Evolutionary conservation across 2,329 filamentous ascomycete species (phyloP), one percentile per base, ranked within the genome.

Genomic region (Chrysoporthe puriensis): DNA sequence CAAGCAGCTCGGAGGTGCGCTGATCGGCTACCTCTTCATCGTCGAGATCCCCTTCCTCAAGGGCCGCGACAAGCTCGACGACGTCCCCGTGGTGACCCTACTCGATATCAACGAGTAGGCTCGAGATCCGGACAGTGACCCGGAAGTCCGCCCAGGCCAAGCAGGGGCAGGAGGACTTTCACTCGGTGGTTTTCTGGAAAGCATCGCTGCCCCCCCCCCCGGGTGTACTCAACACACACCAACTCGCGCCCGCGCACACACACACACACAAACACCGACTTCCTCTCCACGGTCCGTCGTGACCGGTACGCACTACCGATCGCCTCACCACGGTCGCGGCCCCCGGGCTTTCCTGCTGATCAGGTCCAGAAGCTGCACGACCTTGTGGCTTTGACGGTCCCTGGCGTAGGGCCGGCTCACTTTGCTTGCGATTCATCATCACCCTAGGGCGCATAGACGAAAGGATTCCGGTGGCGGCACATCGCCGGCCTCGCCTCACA

Each of bases 31-130:
- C 81, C 83, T 97, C 71, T 99, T 99, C 84, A 92, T 99, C 75
- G 91, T 98, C 78, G 95, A 98, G 81, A 91, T 99, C 72, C 91
- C 94, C 74, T 95, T 96, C 81, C 88, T 99, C 73, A 93, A 97
- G 78, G 96, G 96, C 73, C 89, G 93, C 74, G 91, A 94, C 71
- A 96, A 97, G 86, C 91, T 99, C 73, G 88, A 90, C 73, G 90
- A 90, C 66, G 79, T 81, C 60, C 93, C 94, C 13, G 90, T 94
- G 63, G 88, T 91, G 78, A 97, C 95, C 56, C 88, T 99, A 48
- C 87, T 99, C 70, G 90, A 88, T 78, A 67, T 82, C 78, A 75
- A 71, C 59, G 66, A 68, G 34, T 69, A 65, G 60, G 46, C 60
- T 21, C 14, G 2, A 11, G 42, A 3, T 16, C 2, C 42, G 26